Percentiles rank a stretch among this genome's conserved stretches.
phyloP scores from a whole-genome alignment of 73 alveolate genomes.

The Uronychia binucleata region DNA sequence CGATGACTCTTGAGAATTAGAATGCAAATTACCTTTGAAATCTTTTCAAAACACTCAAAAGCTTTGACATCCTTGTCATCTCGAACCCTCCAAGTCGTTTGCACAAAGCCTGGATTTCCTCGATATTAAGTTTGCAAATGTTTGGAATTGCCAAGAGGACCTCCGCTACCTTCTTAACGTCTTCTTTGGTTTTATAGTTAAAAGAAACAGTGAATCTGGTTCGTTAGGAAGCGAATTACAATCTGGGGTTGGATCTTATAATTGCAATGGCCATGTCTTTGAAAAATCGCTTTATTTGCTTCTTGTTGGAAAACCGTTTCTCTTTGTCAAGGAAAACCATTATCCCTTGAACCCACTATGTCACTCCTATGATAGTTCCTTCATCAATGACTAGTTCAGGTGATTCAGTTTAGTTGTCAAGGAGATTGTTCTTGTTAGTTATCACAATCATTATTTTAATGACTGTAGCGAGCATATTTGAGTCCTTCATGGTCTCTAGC shows the following conservation, averaged over 20 bases:
- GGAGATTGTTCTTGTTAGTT: background rate
- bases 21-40: background rate
- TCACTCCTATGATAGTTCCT: background rate
- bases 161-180: background rate
- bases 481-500: background rate
- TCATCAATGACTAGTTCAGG: background rate
- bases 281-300: background rate
- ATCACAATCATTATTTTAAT: background rate
- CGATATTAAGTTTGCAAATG: background rate
- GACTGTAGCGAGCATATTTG: background rate
- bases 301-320: background rate
- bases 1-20: background rate
- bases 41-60: background rate
- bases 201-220: no score
- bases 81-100: background rate
- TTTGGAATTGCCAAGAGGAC: background rate
- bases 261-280: background rate
- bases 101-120: background rate
- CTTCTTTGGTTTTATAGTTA: no score
- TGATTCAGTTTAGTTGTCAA: background rate
- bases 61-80: background rate
- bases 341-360: background rate
- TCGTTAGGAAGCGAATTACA: no score
- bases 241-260: background rate
- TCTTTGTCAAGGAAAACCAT: background rate